Percentiles rank a stretch among this genome's conserved stretches.
Conservation (phyloP, 2,329 filamentous ascomycete genomes). For the Fusarium goolgardi region DNA sequence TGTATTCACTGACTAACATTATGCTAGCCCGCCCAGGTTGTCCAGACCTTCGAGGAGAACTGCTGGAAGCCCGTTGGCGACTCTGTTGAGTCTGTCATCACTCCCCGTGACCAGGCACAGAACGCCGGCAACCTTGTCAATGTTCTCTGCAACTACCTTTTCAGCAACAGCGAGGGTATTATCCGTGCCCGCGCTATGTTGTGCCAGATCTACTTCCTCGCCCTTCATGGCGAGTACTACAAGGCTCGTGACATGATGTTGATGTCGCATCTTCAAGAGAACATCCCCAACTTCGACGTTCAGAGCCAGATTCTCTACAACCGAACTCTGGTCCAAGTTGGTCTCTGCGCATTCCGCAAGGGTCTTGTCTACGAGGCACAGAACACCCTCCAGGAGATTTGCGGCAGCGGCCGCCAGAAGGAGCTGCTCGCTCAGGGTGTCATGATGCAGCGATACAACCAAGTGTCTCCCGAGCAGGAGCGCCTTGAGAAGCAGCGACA, state of each 20-base stretch:
- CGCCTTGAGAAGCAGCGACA: constrained; percentile 96
- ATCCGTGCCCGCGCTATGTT: constrained; percentile 97
- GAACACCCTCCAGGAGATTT: constrained; percentile 97
- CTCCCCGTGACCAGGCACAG: constrained; percentile 73
- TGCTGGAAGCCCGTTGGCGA: constrained; percentile 85
- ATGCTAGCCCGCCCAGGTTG: constrained; percentile 81
- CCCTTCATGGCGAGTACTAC: constrained; percentile 98
- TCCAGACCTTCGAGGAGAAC: constrained; percentile 93
- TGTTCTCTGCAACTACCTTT: constrained; percentile 93
- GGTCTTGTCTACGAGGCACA: constrained; percentile 98
- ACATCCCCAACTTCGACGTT: constrained; percentile 95
- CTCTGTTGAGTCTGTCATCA: constrained; percentile 80
- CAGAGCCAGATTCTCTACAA: constrained; percentile 99
- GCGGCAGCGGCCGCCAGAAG: constrained; percentile 96
- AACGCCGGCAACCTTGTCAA: constrained; percentile 84
- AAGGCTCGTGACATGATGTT: constrained; percentile 98
- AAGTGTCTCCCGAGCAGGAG: constrained; percentile 97
- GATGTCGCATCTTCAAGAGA: constrained; percentile 99
- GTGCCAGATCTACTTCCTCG: constrained; percentile 98
- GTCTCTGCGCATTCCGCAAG: constrained; percentile 96
- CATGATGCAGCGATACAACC: constrained; percentile 96
- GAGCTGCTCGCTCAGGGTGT: constrained; percentile 97
- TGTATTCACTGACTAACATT: constrained; percentile 16
- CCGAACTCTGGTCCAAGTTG: constrained; percentile 95
- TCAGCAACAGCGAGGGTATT: constrained; percentile 93